Evolutionary conservation across 257 asterid genomes (phyloP), one percentile per base, ranked within the genome.

Genomic region (Schizonepeta tenuifolia): DNA sequence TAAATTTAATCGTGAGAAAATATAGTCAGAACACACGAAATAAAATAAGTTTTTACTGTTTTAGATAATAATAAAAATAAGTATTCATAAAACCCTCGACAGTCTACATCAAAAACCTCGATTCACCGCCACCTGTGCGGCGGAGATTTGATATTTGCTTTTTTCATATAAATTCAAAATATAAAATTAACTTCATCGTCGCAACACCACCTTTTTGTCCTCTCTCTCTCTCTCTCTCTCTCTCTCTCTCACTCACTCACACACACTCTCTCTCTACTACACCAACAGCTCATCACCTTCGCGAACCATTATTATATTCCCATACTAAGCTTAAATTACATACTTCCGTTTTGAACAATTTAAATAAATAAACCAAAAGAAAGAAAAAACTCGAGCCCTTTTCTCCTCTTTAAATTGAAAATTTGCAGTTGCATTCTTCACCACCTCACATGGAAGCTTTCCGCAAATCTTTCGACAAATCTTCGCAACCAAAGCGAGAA

Each of bases 401-500:
- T 10, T 41, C 4, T 35, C 15, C 1, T 9, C 31, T 54, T n/a
- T 21, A 24, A 43, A 50, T 9, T 2, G 17, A 24, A 13, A 28
- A 33, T 1, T 26, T 18, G 22, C 24, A 58, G 47, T 21, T 20
- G 47, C 7, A 56, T 60, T 43, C 38, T 49, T 40, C 58, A 40
- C 28, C 49, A 20, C 46, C 74, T 53, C 76, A 24, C 15, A 80
- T 80, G 81, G 81, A 73, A 50, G 51, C 77, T 1, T 73, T 80
- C 59, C 79, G 79, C 1, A 77, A 73, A 69, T 80, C 84, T 2
- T 72, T 80, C 68, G 77, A 64, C 77, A 80, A 69, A 69, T 80
- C 82, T 28, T 51, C 82, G 2, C 69, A 5, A 6, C 54, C 79
- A 2, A 66, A 41, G 2, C 57, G 7, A 31, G 76, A 63, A 31